phyloP scores from a whole-genome alignment of 108 stramenopile species.

The Halocafeteria seosinensis region DNA sequence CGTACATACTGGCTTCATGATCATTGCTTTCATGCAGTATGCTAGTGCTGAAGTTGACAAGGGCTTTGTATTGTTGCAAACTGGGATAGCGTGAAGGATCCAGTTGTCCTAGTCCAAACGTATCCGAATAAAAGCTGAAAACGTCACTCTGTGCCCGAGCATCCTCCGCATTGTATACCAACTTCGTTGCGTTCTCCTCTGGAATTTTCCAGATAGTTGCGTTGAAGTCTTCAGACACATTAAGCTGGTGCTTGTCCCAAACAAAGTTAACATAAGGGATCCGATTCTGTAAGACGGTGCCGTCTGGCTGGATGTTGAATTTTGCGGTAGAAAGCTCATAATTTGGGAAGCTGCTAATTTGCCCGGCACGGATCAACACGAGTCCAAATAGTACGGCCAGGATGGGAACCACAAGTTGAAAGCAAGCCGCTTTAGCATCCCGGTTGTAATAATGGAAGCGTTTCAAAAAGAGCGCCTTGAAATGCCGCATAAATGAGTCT shows the following conservation, averaged over 20 bases:
- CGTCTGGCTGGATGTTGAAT: neutral
- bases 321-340: neutral
- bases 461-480: slow-evolving; percentile 36
- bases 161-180: too few species aligned
- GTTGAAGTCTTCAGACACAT: too few species aligned
- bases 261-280: neutral
- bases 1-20: neutral
- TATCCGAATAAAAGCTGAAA: too few species aligned
- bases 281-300: neutral
- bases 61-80: neutral
- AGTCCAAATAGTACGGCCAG: slow-evolving; percentile 36
- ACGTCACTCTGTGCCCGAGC: too few species aligned
- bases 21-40: neutral
- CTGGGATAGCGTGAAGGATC: too few species aligned
- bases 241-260: too few species aligned
- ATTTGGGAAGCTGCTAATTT: neutral
- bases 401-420: slow-evolving; percentile 35
- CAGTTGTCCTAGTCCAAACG: neutral
- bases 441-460: slow-evolving; percentile 24
- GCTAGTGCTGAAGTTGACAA: neutral
- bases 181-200: too few species aligned
- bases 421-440: slow-evolving; percentile 30
- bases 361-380: slow-evolving; percentile 11
- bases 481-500: slow-evolving; percentile 18
- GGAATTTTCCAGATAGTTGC: too few species aligned